These are phyloP conservation scores for Forsythia viridissima DNA, from an alignment of 257 asterid species.

Conservation along the genomic window DNA sequence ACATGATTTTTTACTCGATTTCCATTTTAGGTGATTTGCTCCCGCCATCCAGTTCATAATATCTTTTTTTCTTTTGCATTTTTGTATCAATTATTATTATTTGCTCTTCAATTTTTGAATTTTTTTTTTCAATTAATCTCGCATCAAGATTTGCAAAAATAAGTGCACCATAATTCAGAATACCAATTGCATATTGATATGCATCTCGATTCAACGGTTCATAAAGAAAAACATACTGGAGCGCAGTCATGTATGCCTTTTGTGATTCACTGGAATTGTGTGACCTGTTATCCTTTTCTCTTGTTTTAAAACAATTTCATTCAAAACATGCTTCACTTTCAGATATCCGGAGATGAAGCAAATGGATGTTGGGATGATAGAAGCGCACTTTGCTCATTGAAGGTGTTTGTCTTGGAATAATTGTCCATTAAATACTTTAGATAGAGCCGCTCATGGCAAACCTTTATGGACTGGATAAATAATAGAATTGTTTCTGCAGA, in stretches of 20 bases:
- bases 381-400: conserved; percentile 83
- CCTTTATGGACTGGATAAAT: conserved; percentile 12
- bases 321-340: conserved; percentile 35
- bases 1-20: too few species aligned
- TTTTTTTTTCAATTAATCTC: neutral
- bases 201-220: conserved; percentile 26
- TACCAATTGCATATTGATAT: neutral
- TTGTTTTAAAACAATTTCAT: conserved; percentile 18
- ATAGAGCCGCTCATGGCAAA: conserved; percentile 14
- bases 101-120: too few species aligned
- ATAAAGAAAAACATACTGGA: conserved; percentile 72
- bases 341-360: conserved; percentile 58
- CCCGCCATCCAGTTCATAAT: too few species aligned
- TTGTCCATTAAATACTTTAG: conserved; percentile 15
- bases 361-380: conserved; percentile 81
- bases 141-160: neutral
- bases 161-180: neutral
- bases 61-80: too few species aligned
- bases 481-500: conserved; percentile 48
- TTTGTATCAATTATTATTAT: too few species aligned
- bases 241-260: conserved; percentile 66
- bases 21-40: too few species aligned
- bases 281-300: conserved; percentile 12
- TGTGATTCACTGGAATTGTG: conserved; percentile 14
- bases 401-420: conserved; percentile 48